Conservation (phyloP, 345 rosid species). For the Syzygium jambos region DNA sequence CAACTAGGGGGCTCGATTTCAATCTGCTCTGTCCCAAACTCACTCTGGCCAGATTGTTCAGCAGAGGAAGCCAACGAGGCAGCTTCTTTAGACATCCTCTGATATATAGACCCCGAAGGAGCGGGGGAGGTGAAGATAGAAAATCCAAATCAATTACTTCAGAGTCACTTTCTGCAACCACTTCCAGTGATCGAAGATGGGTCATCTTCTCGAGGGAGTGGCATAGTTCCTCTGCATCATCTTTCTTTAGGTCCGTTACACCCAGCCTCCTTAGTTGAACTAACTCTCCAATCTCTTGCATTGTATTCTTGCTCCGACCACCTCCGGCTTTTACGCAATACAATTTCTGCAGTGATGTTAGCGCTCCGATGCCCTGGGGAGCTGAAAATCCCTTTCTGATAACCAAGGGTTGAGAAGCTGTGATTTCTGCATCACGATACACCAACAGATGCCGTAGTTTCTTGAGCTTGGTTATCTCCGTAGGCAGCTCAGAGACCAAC, state of each 20-base stretch:
- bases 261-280: background rate
- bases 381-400: background rate
- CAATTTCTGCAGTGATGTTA: background rate
- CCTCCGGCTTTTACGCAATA: background rate
- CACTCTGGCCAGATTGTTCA: background rate
- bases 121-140: background rate
- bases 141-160: background rate
- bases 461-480: background rate
- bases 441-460: fast-evolving
- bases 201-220: background rate
- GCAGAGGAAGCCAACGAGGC: background rate
- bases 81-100: background rate
- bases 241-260: background rate
- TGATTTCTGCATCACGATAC: no score
- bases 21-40: background rate
- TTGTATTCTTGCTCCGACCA: background rate
- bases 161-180: background rate
- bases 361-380: background rate
- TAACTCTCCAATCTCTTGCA: background rate
- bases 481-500: fast-evolving
- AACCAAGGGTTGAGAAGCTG: no score
- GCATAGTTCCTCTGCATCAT: background rate
- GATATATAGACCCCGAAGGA: fast-evolving
- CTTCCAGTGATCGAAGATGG: background rate
- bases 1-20: background rate